Conservation (phyloP, 2,329 filamentous ascomycete genomes). For the Emmonsia crescens region DNA sequence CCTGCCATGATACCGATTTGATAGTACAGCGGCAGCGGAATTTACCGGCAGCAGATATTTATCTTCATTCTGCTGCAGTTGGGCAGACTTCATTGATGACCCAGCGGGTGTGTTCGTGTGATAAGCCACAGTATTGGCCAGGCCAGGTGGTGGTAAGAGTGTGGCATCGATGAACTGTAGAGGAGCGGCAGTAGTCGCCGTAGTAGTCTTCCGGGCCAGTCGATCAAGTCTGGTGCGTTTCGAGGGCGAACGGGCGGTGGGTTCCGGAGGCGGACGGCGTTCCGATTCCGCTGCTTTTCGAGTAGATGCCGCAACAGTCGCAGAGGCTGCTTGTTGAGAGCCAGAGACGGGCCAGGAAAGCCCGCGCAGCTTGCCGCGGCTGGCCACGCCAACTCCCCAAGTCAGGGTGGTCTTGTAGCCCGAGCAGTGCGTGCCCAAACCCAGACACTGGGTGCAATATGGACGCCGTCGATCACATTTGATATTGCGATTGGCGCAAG, state of each 20-base stretch:
- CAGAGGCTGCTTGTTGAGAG: slow-evolving; percentile 27
- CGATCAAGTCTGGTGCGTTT: background rate
- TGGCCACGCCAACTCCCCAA: slow-evolving; percentile 92
- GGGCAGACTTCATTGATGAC: background rate
- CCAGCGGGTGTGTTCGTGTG: background rate
- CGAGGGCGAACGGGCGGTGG: background rate
- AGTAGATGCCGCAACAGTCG: slow-evolving; percentile 15
- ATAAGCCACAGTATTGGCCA: no score
- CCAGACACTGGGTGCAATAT: slow-evolving; percentile 90
- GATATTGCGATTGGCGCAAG: slow-evolving; percentile 70
- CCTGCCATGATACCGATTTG: background rate
- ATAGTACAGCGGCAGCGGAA: background rate
- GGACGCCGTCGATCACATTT: slow-evolving; percentile 86
- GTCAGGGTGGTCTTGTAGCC: slow-evolving; percentile 96
- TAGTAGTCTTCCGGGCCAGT: background rate
- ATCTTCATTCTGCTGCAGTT: background rate
- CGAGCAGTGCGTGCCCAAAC: slow-evolving; percentile 82
- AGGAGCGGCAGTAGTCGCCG: background rate
- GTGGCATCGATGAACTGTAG: background rate
- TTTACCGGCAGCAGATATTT: background rate
- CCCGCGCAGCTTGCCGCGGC: slow-evolving; percentile 85
- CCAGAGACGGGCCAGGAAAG: slow-evolving; percentile 60
- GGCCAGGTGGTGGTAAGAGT: background rate
- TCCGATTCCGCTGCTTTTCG: background rate
- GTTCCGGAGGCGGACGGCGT: background rate